Conservation (phyloP, 2,329 filamentous ascomycete species). For the Knufia fluminis region DNA sequence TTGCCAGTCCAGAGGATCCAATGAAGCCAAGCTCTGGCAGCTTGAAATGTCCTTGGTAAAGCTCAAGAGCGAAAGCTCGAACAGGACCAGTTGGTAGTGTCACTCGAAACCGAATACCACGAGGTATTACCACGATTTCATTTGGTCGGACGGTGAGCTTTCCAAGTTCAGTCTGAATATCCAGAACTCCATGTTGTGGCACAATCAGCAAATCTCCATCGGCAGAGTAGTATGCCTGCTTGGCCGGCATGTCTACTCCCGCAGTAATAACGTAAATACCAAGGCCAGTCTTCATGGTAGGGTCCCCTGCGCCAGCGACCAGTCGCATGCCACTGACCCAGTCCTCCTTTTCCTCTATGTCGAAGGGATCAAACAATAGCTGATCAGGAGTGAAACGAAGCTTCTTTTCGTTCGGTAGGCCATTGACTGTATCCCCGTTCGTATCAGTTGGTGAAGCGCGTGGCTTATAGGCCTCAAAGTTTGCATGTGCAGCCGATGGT, state of each 20-base stretch:
- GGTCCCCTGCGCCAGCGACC: constrained; percentile 69
- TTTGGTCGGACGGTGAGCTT: constrained; percentile 65
- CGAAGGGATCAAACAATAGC: constrained; percentile 69
- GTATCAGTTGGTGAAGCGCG: too few relatives aligned
- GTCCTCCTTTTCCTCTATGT: constrained; percentile 56
- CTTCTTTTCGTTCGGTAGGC: constrained; percentile 73
- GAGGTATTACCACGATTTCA: constrained; percentile 67
- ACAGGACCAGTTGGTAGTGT: constrained; percentile 51
- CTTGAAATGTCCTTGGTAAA: constrained; percentile 63
- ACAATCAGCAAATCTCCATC: constrained; percentile 73
- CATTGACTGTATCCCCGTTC: too few relatives aligned
- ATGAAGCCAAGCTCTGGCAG: constrained; percentile 66
- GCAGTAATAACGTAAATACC: constrained; percentile 75
- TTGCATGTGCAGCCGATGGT: constrained; percentile 52
- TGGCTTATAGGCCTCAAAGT: constrained; percentile 39
- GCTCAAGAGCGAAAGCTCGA: constrained; percentile 65
- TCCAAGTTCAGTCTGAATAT: constrained; percentile 70
- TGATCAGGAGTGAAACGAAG: too few relatives aligned
- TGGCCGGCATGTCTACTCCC: constrained; percentile 65
- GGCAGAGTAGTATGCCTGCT: constrained; percentile 72
- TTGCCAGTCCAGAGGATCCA: constrained; percentile 65
- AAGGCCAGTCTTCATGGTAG: constrained; percentile 66
- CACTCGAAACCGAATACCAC: constrained; percentile 66
- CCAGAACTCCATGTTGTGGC: constrained; percentile 61
- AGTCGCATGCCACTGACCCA: constrained; percentile 62